Base-by-base conservation (phyloP, 805 yeast species). In the Lachancea thermotolerans region DNA sequence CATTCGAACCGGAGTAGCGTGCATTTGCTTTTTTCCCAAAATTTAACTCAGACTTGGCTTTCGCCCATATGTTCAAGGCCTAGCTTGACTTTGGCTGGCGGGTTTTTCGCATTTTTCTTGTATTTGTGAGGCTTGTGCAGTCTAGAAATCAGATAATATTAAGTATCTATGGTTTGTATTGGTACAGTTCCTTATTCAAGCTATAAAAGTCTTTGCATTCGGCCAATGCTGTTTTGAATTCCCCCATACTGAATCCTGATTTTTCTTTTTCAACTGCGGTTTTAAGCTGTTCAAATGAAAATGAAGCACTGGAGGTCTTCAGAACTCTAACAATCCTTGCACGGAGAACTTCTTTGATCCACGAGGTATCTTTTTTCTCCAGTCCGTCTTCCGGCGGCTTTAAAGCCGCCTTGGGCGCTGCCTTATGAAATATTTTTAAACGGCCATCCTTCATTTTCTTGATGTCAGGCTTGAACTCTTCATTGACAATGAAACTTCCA, bases 1-100 rank as follows among this genome's bases (percentile, higher is more conserved):
- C 93, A 29, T 79, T 79, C 58, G 85, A 79, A 52, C 79, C 82
- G 2, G 85, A 79, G 55, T 64, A 50, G 49, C 44, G 49, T 28
- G 6, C 18, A 35, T 28, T 35, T n/a, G n/a, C 18, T 16, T 15
- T 37, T 18, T 10, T 43, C 25, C 25, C 25, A 21, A 4, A 21
- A 7, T 21, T 21, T 21, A 21, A 21, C 7, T 21, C 25, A 7
- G 7, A 7, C 25, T 21, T 21, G 25, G 25, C 25, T 7, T 21
- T 4, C 25, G 25, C 7, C 25, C 25, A 21, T 21, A 21, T 21
- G 25, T 7, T 21, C 25, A 21, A 21, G 25, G 25, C 7, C 25
- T 7, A 21, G 25, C 25, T 7, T 21, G 25, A 7, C 6, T 21
- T 21, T 21, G 4, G 25, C 25, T 21, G 7, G 25, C 7, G 25